A percentile compares a stretch with the other conserved stretches of the same genome.
Evolutionary conservation across 768 basidiomycete species (phyloP).

Genomic region (Rhizopogon salebrosus): DNA sequence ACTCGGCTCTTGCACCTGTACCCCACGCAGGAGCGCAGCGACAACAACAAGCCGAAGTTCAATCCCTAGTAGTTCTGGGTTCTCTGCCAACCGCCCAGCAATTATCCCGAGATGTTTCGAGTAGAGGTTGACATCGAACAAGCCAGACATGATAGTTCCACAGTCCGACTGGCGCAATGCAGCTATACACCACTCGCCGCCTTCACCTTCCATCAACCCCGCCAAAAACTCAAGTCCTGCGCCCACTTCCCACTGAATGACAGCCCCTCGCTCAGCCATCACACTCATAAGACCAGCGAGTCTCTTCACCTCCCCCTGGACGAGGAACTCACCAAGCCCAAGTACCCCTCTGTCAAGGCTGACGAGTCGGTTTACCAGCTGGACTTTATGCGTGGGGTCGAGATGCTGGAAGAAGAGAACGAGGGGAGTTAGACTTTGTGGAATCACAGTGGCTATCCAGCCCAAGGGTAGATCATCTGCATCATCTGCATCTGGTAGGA

Average conservation of each 20-base stretch:
- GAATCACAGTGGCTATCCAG: conserved; percentile 54
- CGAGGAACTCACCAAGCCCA: conserved; percentile 45
- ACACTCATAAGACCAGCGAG: background rate
- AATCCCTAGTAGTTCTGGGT: background rate
- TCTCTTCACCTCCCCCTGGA: conserved; percentile 51
- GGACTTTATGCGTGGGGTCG: conserved; percentile 48
- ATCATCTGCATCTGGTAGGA: conserved; percentile 41
- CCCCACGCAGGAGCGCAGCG: conserved; percentile 26
- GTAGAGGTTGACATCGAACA: background rate
- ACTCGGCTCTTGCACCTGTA: conserved; percentile 18
- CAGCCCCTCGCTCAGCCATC: conserved; percentile 25
- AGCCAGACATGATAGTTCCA: background rate
- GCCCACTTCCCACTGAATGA: conserved; percentile 43
- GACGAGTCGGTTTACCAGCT: conserved; percentile 50
- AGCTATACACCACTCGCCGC: background rate
- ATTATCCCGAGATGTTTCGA: background rate
- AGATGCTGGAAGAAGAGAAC: conserved; percentile 50
- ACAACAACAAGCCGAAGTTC: conserved; percentile 29
- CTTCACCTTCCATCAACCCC: conserved; percentile 28
- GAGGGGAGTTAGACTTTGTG: conserved; percentile 51
- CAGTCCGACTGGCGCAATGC: background rate
- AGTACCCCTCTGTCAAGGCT: conserved; percentile 47
- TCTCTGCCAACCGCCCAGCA: background rate
- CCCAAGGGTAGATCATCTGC: conserved; percentile 10
- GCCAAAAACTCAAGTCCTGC: conserved; percentile 42